phyloP scores from a whole-genome alignment of 2,329 filamentous ascomycete species.

The Fusarium sp. region DNA sequence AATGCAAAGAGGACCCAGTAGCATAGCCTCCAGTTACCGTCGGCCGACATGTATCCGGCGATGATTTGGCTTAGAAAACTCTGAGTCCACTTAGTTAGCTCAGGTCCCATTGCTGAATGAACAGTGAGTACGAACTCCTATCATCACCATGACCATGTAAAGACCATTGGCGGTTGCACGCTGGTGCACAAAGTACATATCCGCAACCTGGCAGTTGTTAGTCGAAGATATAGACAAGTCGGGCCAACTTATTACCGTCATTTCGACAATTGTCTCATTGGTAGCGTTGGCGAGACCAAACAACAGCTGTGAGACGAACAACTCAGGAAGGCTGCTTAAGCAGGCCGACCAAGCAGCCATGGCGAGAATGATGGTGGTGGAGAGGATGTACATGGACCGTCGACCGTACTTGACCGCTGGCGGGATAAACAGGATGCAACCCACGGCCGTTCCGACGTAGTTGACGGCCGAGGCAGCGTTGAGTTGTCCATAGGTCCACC shows the following conservation, averaged over 20 bases:
- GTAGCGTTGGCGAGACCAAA: slow-evolving; percentile 50
- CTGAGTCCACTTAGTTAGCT: neutral
- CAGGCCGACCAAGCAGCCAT: slow-evolving; percentile 35
- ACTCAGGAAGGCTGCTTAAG: slow-evolving; percentile 33
- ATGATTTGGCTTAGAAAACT: slow-evolving; percentile 44
- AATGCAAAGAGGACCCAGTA: slow-evolving; percentile 39
- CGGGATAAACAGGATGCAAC: slow-evolving; percentile 48
- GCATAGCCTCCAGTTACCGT: slow-evolving; percentile 42
- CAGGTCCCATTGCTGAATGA: no score
- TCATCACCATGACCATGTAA: slow-evolving; percentile 45
- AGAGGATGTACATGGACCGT: slow-evolving; percentile 44
- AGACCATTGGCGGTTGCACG: slow-evolving; percentile 43
- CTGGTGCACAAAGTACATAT: slow-evolving; percentile 48
- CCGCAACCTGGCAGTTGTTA: slow-evolving; percentile 32
- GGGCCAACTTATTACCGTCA: slow-evolving; percentile 41
- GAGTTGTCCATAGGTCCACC: slow-evolving; percentile 34
- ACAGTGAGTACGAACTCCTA: slow-evolving; percentile 32
- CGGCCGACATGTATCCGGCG: slow-evolving; percentile 42
- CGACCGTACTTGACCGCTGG: slow-evolving; percentile 48
- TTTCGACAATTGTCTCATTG: slow-evolving; percentile 52
- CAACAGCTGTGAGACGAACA: slow-evolving; percentile 40
- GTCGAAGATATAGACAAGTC: no score
- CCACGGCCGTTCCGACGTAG: slow-evolving; percentile 43
- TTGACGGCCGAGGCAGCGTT: slow-evolving; percentile 39
- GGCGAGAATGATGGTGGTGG: slow-evolving; percentile 30